Conservation (phyloP, 2,329 filamentous ascomycete species). For the Verticillium isaacii region DNA sequence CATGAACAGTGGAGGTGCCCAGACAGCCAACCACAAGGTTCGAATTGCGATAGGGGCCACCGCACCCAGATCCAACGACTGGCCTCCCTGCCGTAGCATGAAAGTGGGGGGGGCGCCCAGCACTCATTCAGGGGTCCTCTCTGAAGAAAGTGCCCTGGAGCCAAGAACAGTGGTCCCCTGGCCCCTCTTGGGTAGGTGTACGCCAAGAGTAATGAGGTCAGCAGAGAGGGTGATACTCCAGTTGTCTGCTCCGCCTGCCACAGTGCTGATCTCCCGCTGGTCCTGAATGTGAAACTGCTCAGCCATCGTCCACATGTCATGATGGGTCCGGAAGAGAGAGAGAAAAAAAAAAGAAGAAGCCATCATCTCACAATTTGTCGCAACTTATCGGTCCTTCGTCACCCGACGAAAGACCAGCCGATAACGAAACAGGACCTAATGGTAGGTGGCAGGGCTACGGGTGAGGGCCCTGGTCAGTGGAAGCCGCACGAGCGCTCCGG, state of each 20-base stretch:
- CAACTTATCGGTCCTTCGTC: background rate
- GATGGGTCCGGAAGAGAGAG: background rate
- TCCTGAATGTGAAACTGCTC: background rate
- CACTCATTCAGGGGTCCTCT: background rate
- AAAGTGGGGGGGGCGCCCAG: background rate
- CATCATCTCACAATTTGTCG: background rate
- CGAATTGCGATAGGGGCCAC: background rate
- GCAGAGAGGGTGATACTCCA: no score
- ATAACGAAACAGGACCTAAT: background rate
- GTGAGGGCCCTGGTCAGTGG: background rate
- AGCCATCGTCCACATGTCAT: background rate
- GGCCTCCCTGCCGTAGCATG: background rate
- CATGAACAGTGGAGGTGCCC: background rate
- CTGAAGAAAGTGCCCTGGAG: background rate
- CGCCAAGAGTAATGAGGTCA: background rate
- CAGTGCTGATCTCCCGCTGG: background rate
- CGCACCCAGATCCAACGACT: background rate
- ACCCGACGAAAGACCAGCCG: background rate
- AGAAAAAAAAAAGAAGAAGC: background rate
- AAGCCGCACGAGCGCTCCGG: background rate
- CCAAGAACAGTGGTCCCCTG: background rate
- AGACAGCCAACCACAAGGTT: background rate
- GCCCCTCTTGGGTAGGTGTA: background rate
- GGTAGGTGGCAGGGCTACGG: background rate
- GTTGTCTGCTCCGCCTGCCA: no score